A percentile compares a stretch with the other conserved stretches of the same genome.
Conservation (phyloP, 1,139 yeast genomes). For the Blastobotrys proliferans region DNA sequence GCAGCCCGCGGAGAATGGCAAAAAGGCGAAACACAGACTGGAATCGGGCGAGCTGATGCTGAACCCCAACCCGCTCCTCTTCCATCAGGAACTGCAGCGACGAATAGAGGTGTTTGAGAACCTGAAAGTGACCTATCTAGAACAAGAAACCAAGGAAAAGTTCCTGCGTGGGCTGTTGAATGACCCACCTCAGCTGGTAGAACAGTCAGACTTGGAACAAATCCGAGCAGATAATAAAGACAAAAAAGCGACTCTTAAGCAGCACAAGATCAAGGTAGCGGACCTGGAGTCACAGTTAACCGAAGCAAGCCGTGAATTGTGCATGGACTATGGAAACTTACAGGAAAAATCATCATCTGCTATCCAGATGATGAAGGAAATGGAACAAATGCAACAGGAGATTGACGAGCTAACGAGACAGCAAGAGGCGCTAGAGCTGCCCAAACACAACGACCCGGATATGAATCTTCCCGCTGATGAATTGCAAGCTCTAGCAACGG, state of each 20-base stretch:
- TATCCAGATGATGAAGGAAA: constrained; percentile 23
- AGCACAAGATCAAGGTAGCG: constrained; percentile 14
- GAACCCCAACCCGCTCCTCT: constrained; percentile 24
- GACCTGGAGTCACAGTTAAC: constrained; percentile 15
- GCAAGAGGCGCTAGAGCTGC: constrained; percentile 20
- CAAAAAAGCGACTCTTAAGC: constrained; percentile 30
- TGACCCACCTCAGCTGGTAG: constrained; percentile 34
- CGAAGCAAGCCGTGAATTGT: constrained; percentile 14
- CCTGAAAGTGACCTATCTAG: constrained; percentile 57
- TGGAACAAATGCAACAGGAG: constrained; percentile 28
- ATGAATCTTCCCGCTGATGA: constrained; percentile 29
- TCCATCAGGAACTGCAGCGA: constrained; percentile 28
- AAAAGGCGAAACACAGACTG: constrained; percentile 16
- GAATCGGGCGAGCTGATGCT: constrained; percentile 17
- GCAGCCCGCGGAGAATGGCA: constrained; percentile 13
- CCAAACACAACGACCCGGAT: constrained; percentile 25
- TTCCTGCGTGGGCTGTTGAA: constrained; percentile 42
- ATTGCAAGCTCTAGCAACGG: constrained; percentile 20
- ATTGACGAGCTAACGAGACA: constrained; percentile 21
- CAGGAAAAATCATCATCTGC: constrained; percentile 13
- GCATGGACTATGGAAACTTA: constrained; percentile 15
- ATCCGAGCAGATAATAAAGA: constrained; percentile 30
- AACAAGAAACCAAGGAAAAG: constrained; percentile 64
- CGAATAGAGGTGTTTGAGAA: constrained; percentile 43
- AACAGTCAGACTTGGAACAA: constrained; percentile 32